Base-by-base conservation (phyloP, 2,329 filamentous ascomycete species). In the Helicocarpus griseus region DNA sequence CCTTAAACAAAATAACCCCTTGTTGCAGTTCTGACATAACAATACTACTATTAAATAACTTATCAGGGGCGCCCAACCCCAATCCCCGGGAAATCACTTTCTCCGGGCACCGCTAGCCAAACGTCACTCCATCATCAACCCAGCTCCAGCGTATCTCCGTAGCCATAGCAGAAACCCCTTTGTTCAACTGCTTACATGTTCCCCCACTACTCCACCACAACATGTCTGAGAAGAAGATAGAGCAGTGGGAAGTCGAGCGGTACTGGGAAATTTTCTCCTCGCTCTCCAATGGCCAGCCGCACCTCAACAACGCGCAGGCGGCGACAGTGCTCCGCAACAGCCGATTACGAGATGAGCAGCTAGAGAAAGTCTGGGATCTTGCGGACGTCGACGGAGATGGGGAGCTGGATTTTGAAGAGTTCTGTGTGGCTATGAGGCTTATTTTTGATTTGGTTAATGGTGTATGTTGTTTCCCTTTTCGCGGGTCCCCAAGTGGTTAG, bases 361-460 rank as follows among this genome's bases (percentile, higher is more conserved):
- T 98, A n/a, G 93, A 97, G 73, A 81, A 84, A 61, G 88, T 98
- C 56, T 98, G 93, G 93, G 93, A 98, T 65, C 78, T 98, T 56
- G 89, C 93, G 53, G 93, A 98, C 68, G 89, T 98, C 55, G 93
- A 98, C 71, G 90, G 90, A 61, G 93, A 98, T 74, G 93, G 93
- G 57, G 94, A 94, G 70, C 77, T 98, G 50, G 93, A 98, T 72
- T 98, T 98, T 74, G 93, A 98, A 73, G 93, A 98, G 77, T 98
- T 98, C 69, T 98, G 93, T 70, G 93, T 98, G 53, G 93, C 90
- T 36, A 98, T 98, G 93, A 82, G 93, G 64, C 76, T 98, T 64
- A 96, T 97, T 63, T 98, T 97, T 69, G 93, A 98, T 68, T 75
- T 97, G 58, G 83, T 98, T 61, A 98, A 98, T 65, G 93, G 93